phyloP scores from a whole-genome alignment of 345 rosid genomes.

The Cardiospermum halicacabum region DNA sequence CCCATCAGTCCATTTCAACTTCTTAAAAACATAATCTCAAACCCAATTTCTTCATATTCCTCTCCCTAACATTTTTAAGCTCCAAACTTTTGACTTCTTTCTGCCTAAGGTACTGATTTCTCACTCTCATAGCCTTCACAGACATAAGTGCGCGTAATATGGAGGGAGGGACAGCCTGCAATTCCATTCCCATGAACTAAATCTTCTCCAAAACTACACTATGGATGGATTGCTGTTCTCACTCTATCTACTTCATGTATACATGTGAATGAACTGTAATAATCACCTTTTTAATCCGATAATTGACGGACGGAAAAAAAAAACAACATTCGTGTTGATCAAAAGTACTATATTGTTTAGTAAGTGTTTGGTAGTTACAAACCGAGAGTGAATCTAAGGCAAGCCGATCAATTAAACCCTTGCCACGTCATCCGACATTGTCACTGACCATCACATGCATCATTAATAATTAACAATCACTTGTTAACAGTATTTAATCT shows the following conservation, averaged over 20 bases:
- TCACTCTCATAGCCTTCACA: conserved; percentile 77
- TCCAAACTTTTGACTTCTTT: conserved; percentile 75
- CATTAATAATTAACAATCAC: too few species aligned
- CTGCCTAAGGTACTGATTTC: conserved; percentile 81
- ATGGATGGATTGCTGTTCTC: conserved; percentile 64
- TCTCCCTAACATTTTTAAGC: conserved; percentile 75
- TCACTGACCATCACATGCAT: too few species aligned
- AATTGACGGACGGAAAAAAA: too few species aligned
- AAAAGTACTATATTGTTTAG: too few species aligned
- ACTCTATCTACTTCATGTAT: conserved; percentile 59
- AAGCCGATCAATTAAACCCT: too few species aligned
- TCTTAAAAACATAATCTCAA: conserved; percentile 78
- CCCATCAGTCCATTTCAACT: conserved; percentile 52
- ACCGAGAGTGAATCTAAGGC: too few species aligned
- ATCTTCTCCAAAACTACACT: conserved; percentile 82
- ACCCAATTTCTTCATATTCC: conserved; percentile 72
- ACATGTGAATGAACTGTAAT: too few species aligned
- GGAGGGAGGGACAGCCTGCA: conserved; percentile 89
- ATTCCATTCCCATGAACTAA: conserved; percentile 68
- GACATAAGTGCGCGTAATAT: conserved; percentile 75
- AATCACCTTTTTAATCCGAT: conserved; percentile 62
- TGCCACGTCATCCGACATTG: too few species aligned
- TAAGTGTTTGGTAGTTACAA: too few species aligned
- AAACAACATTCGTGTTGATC: too few species aligned
- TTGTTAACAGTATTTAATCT: too few species aligned